Conservation (phyloP, 2,329 filamentous ascomycete species). For the Penicillium sp. region DNA sequence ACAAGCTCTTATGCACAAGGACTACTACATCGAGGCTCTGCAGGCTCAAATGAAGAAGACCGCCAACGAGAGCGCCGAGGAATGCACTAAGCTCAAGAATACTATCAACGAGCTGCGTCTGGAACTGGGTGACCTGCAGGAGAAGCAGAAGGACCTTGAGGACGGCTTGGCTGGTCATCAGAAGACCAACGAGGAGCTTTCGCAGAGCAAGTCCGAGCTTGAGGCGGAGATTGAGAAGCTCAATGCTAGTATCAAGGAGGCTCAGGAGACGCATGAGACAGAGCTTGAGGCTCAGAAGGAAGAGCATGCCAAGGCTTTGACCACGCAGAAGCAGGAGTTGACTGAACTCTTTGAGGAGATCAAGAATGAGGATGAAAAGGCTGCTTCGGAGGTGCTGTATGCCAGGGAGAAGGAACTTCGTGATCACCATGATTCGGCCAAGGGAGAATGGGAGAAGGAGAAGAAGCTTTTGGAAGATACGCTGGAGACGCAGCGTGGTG, state of each 20-base stretch:
- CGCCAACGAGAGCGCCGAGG: conserved; percentile 52
- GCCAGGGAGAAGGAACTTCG: conserved; percentile 47
- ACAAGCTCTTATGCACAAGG: conserved; percentile 54
- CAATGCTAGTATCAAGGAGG: conserved; percentile 41
- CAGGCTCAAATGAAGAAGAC: conserved; percentile 53
- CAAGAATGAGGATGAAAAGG: conserved; percentile 44
- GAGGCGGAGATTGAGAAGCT: conserved; percentile 43
- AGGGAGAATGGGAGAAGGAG: conserved; percentile 38
- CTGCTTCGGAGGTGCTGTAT: conserved; percentile 39
- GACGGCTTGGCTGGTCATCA: conserved; percentile 49
- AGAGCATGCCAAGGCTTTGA: conserved; percentile 37
- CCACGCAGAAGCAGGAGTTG: conserved; percentile 47
- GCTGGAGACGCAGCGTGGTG: conserved; percentile 37
- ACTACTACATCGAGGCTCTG: conserved; percentile 55
- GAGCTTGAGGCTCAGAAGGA: conserved; percentile 36
- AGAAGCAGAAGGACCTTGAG: conserved; percentile 55
- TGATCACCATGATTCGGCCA: conserved; percentile 39
- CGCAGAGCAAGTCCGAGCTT: conserved; percentile 47
- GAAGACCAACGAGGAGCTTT: conserved; percentile 48
- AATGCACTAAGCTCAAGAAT: conserved; percentile 46
- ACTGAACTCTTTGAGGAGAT: conserved; percentile 53
- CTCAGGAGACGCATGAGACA: conserved; percentile 48
- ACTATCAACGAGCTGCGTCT: conserved; percentile 52
- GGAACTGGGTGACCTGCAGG: conserved; percentile 53
- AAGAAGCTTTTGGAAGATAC: conserved; percentile 42